Base-by-base conservation (phyloP, 2,329 filamentous ascomycete species). In the Davidsoniella virescens region DNA sequence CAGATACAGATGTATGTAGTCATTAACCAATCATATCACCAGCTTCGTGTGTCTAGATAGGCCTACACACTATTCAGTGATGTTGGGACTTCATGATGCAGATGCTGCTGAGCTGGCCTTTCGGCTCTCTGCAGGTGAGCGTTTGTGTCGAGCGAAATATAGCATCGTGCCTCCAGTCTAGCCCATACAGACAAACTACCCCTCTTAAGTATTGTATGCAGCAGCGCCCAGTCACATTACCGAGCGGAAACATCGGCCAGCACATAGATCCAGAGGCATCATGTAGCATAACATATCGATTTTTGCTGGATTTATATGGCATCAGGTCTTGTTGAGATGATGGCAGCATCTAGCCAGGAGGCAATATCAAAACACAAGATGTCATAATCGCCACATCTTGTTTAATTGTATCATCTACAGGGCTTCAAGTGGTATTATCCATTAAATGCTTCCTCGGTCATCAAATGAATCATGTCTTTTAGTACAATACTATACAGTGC, bases 191-290 rank as follows among this genome's bases (percentile, higher is more conserved):
- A 33, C 12, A 39, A 38, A 20, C 12, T 39, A 50, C 26, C 29
- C 37, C 33, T 43, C 41, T 10, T 25, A 20, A 40, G 16, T 38
- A 9, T n/a, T 14, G 38, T 44, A 44, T 47, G 44, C 44, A 51
- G 16, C 26, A 36, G 50, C 38, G 40, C 26, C 50, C 44, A 43
- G 23, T 33, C 29, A 41, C 36, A 18, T 48, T 48, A n/a, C 36
- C 46, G 46, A 48, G n/a, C n/a, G 23, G 5, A 20, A 29, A 33
- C 17, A 45, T n/a, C 16, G 16, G 26, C 43, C 43, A 45, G 18
- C 25, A 9, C 20, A 45, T 20, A 33, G n/a, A 16, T 7, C 6
- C 5, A n/a, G 39, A 20, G 10, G 17, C 29, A 33, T 33, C 29
- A 33, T 33, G 5, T 33, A 12, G 29, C 29, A 33, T 33, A 12